Evolutionary conservation across 2,329 filamentous ascomycete genomes (phyloP).

Genomic region (Pseudopyrenochaeta lycopersici): DNA sequence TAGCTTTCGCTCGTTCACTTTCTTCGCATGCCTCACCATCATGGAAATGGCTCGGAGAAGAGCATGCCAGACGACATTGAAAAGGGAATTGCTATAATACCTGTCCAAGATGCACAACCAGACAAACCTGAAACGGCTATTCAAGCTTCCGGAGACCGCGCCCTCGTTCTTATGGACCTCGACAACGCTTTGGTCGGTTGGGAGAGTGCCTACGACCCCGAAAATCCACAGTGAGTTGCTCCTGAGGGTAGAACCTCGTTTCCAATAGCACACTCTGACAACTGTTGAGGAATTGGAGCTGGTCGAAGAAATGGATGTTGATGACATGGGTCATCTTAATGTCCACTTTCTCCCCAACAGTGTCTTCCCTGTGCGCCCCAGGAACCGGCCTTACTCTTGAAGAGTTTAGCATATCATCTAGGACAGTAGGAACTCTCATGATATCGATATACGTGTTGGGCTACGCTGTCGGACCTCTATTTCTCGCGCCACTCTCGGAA

Average conservation of each 20-base stretch:
- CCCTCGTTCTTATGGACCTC: slow-evolving; percentile 24
- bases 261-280: neutral
- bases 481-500: slow-evolving; percentile 70
- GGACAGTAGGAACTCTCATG: slow-evolving; percentile 26
- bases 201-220: slow-evolving; percentile 30
- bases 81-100: neutral
- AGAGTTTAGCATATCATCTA: slow-evolving; percentile 9
- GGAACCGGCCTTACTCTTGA: slow-evolving; percentile 21
- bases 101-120: neutral
- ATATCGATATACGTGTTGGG: slow-evolving; percentile 43
- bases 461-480: slow-evolving; percentile 63
- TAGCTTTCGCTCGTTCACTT: neutral
- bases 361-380: slow-evolving; percentile 37
- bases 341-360: slow-evolving; percentile 33
- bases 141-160: slow-evolving; percentile 10
- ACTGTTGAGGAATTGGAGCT: slow-evolving; percentile 21
- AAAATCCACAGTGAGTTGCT: slow-evolving; percentile 24
- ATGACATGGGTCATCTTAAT: slow-evolving; percentile 24
- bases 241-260: no score
- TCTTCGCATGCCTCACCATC: neutral
- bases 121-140: neutral
- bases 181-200: slow-evolving; percentile 33
- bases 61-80: neutral
- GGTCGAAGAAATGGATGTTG: slow-evolving; percentile 27
- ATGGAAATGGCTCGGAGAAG: neutral